These are phyloP conservation scores for Euphrasia confusa DNA, from an alignment of 257 asterid species.

Conservation along the genomic window DNA sequence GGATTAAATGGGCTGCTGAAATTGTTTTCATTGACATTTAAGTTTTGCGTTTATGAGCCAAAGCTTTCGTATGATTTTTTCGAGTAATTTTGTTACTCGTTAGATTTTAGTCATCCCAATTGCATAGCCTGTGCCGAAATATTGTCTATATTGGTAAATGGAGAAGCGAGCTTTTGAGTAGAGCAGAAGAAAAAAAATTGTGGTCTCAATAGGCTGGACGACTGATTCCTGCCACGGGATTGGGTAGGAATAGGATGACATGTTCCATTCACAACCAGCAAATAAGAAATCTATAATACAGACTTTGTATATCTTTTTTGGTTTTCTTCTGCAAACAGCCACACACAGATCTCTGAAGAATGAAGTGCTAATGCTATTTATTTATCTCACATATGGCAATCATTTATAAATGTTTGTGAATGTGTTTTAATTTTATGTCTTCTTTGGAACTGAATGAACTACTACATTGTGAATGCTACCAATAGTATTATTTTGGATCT, in stretches of 20 bases:
- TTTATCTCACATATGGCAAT: too few relatives aligned
- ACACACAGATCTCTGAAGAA: too few relatives aligned
- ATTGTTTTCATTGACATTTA: neutral
- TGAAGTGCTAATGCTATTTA: too few relatives aligned
- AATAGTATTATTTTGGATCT: slow-evolving; percentile 5
- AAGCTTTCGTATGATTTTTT: neutral
- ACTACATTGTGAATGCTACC: neutral
- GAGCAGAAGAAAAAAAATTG: neutral
- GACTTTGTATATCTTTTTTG: too few relatives aligned
- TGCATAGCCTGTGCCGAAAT: neutral
- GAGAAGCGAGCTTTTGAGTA: neutral
- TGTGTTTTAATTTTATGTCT: neutral
- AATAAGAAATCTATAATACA: too few relatives aligned
- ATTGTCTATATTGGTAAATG: neutral
- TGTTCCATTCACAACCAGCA: too few relatives aligned
- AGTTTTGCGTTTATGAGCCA: slow-evolving; percentile 3
- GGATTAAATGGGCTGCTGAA: neutral
- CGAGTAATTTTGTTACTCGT: neutral
- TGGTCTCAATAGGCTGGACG: too few relatives aligned
- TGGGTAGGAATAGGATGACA: too few relatives aligned
- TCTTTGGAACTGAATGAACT: neutral
- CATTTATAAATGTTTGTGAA: too few relatives aligned
- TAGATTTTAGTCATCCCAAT: neutral
- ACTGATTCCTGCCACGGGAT: too few relatives aligned
- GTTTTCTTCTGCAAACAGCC: too few relatives aligned